Evolutionary conservation across 2,329 filamentous ascomycete genomes (phyloP).

Genomic region (Sporothrix pallida): DNA sequence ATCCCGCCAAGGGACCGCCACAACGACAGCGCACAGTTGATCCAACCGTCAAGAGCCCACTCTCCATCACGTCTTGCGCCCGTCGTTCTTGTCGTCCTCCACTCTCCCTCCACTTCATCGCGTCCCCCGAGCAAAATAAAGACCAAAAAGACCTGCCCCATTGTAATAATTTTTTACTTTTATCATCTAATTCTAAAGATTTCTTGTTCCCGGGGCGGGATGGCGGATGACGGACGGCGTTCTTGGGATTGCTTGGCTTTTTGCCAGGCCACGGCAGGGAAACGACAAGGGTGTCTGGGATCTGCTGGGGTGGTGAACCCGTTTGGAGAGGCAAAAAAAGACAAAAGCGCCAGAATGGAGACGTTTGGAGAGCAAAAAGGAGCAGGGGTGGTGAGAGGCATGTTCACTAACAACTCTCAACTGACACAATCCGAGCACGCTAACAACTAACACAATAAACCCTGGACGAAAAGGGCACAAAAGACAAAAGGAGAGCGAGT

Average conservation of each 20-base stretch:
- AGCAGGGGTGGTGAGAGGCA: neutral
- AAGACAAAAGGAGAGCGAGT: neutral
- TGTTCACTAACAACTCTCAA: no score
- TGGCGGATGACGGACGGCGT: neutral
- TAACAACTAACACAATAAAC: no score
- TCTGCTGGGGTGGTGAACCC: neutral
- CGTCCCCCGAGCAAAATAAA: neutral
- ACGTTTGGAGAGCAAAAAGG: no score
- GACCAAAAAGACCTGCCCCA: neutral
- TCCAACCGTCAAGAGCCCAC: no score
- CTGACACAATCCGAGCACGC: no score
- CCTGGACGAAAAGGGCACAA: no score
- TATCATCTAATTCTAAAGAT: no score
- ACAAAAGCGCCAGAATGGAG: neutral
- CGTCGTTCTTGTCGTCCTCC: slow-evolving; percentile 7
- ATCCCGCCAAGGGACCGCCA: no score
- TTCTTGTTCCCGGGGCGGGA: neutral
- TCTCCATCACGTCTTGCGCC: no score
- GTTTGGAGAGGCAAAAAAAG: neutral
- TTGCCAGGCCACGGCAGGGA: neutral
- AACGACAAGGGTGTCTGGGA: neutral
- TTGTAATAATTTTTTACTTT: no score
- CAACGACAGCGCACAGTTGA: neutral
- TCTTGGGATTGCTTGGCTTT: neutral
- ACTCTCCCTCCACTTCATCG: slow-evolving; percentile 6